phyloP scores from a whole-genome alignment of 352 stramenopile species.

The Phytophthora pseudosyringae region DNA sequence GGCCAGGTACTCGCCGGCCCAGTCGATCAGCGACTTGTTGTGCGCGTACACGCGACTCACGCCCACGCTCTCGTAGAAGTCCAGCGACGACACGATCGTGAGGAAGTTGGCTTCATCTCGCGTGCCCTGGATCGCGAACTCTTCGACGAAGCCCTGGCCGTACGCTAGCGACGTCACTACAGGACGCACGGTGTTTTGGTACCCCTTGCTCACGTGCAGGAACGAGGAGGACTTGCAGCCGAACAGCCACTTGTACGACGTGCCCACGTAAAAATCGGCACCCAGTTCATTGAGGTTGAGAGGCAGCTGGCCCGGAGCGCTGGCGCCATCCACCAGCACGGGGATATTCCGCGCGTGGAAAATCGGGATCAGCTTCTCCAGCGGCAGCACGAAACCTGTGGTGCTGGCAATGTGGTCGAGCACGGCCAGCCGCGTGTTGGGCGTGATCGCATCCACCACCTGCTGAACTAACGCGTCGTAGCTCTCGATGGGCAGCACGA shows the following conservation, averaged over 20 bases:
- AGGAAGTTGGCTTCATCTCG: slow-evolving; percentile 86
- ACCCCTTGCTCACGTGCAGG: slow-evolving; percentile 83
- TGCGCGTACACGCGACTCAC: slow-evolving; percentile 76
- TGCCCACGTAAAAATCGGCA: slow-evolving; percentile 88
- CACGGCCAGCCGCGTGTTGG: slow-evolving; percentile 85
- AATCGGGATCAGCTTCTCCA: slow-evolving; percentile 85
- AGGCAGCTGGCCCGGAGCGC: slow-evolving; percentile 72
- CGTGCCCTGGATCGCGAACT: slow-evolving; percentile 86
- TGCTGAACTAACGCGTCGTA: slow-evolving; percentile 77
- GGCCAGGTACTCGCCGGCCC: slow-evolving; percentile 77
- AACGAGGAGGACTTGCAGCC: slow-evolving; percentile 88
- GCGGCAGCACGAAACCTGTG: slow-evolving; percentile 75
- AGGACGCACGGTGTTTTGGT: slow-evolving; percentile 76
- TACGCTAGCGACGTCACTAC: slow-evolving; percentile 86
- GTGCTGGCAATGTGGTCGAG: slow-evolving; percentile 86
- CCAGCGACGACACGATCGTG: slow-evolving; percentile 79
- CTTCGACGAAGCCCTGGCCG: slow-evolving; percentile 81
- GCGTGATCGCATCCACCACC: slow-evolving; percentile 75
- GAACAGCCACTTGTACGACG: slow-evolving; percentile 88
- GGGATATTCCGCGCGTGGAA: slow-evolving; percentile 82
- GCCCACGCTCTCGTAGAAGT: slow-evolving; percentile 87
- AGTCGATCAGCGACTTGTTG: slow-evolving; percentile 88
- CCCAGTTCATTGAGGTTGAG: slow-evolving; percentile 71
- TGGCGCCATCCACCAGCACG: slow-evolving; percentile 83
- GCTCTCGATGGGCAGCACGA: slow-evolving; percentile 70